Evolutionary conservation across 2,329 filamentous ascomycete genomes (phyloP).

Genomic region (Fusarium haematococcum): DNA sequence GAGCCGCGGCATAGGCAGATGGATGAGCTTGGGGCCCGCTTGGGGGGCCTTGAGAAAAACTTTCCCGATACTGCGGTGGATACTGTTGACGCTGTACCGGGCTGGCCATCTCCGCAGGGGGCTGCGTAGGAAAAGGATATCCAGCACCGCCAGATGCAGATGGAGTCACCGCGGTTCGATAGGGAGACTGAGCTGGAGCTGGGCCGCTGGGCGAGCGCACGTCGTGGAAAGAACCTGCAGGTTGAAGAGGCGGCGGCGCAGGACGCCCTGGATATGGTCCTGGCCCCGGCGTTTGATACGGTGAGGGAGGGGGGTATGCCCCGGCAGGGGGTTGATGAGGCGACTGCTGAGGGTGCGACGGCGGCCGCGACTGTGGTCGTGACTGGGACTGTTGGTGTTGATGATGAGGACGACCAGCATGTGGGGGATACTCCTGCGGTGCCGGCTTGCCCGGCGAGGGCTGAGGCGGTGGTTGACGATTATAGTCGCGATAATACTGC

Average conservation of each 20-base stretch:
- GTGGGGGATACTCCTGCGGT: conserved; percentile 58
- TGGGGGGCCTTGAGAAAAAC: conserved; percentile 55
- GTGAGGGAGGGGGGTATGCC: conserved; percentile 53
- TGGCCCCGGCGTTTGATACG: conserved; percentile 54
- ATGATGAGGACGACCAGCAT: conserved; percentile 45
- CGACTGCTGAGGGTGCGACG: conserved; percentile 50
- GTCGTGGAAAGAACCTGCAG: conserved; percentile 58
- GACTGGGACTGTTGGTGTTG: conserved; percentile 44
- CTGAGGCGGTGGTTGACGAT: conserved; percentile 58
- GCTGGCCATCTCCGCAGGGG: conserved; percentile 58
- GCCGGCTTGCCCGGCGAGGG: conserved; percentile 61
- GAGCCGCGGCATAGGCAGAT: conserved; percentile 48
- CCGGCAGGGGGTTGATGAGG: conserved; percentile 45
- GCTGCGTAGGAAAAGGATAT: conserved; percentile 64
- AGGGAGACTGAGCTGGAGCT: conserved; percentile 57
- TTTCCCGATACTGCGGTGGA: conserved; percentile 59
- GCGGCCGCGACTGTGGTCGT: conserved; percentile 49
- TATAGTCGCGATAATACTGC: conserved; percentile 65
- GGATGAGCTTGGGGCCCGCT: conserved; percentile 25
- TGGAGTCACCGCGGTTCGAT: conserved; percentile 62
- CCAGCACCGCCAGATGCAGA: conserved; percentile 56
- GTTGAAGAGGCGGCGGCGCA: conserved; percentile 60
- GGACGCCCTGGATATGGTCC: conserved; percentile 58
- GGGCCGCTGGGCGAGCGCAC: conserved; percentile 63
- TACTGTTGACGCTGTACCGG: conserved; percentile 66